These are phyloP conservation scores for Boletus tylopilopsis DNA, from an alignment of 768 basidiomycete genomes.

Conservation along the genomic window DNA sequence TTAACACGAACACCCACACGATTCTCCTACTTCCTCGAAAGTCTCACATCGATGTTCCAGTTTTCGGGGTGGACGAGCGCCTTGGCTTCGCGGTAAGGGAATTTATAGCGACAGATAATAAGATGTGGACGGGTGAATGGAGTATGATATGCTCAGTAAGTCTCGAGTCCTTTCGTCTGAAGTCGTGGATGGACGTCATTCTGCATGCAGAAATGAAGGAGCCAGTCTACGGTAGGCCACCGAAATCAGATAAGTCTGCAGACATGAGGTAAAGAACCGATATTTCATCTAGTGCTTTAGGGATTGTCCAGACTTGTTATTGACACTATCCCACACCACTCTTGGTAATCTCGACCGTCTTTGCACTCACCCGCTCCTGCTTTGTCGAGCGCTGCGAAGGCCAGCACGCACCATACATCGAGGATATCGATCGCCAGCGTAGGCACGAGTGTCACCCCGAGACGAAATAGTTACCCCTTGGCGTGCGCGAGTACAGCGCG, in stretches of 20 bases:
- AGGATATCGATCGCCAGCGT: too few relatives aligned
- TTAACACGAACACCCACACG: slow-evolving; percentile 50
- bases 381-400: too few relatives aligned
- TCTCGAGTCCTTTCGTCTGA: slow-evolving; percentile 10
- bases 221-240: slow-evolving; percentile 24
- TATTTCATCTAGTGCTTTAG: slow-evolving; percentile 19
- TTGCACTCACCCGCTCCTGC: too few relatives aligned
- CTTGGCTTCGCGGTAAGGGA: slow-evolving; percentile 61
- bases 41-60: slow-evolving; percentile 41
- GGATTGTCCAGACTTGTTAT: too few relatives aligned
- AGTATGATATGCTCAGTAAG: slow-evolving; percentile 63
- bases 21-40: slow-evolving; percentile 73
- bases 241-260: slow-evolving; percentile 30
- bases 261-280: slow-evolving; percentile 27
- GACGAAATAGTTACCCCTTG: too few relatives aligned
- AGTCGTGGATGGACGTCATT: not conserved
- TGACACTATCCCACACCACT: too few relatives aligned
- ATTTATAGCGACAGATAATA: slow-evolving; percentile 56
- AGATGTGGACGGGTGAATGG: slow-evolving; percentile 86
- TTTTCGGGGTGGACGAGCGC: slow-evolving; percentile 45
- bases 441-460: too few relatives aligned
- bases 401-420: too few relatives aligned
- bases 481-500: too few relatives aligned
- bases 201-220: slow-evolving; percentile 20
- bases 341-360: too few relatives aligned